These are phyloP conservation scores for Nosema bombycis DNA, from an alignment of 371 early-diverging fungal genomes.

Conservation along the genomic window DNA sequence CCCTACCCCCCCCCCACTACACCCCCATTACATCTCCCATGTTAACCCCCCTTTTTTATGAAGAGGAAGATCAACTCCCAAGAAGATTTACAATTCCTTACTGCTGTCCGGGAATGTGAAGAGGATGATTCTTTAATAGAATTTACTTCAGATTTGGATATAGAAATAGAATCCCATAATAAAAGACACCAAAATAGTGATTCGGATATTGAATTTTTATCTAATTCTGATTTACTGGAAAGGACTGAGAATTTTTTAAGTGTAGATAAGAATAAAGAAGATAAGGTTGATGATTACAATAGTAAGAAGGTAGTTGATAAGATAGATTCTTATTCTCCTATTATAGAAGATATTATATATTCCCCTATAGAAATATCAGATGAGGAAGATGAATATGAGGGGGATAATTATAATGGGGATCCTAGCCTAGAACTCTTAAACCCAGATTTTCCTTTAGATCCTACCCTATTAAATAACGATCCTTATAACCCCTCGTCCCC, in stretches of 20 bases:
- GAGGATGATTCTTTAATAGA: too few relatives aligned
- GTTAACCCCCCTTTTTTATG: conserved; percentile 74
- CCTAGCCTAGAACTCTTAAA: not conserved
- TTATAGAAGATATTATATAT: not conserved
- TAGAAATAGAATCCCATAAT: not conserved
- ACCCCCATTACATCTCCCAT: too few relatives aligned
- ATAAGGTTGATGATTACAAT: not conserved
- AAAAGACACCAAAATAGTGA: not conserved
- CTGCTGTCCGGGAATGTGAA: too few relatives aligned
- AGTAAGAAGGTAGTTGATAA: too few relatives aligned
- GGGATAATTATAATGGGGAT: not conserved
- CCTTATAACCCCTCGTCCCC: too few relatives aligned
- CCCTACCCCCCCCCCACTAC: too few relatives aligned
- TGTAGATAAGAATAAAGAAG: not conserved
- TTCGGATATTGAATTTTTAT: not conserved
- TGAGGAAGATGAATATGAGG: too few relatives aligned
- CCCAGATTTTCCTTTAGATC: too few relatives aligned
- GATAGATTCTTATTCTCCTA: too few relatives aligned
- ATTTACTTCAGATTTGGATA: not conserved
- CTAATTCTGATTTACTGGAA: not conserved
- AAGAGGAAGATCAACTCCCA: conserved; percentile 87
- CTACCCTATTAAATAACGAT: too few relatives aligned
- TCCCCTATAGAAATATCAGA: not conserved
- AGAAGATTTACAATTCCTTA: too few relatives aligned
- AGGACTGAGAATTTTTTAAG: not conserved